Evolutionary conservation across 306 rosid genomes (phyloP), one percentile per base, ranked within the genome.

Genomic region (Parietaria judaica): DNA sequence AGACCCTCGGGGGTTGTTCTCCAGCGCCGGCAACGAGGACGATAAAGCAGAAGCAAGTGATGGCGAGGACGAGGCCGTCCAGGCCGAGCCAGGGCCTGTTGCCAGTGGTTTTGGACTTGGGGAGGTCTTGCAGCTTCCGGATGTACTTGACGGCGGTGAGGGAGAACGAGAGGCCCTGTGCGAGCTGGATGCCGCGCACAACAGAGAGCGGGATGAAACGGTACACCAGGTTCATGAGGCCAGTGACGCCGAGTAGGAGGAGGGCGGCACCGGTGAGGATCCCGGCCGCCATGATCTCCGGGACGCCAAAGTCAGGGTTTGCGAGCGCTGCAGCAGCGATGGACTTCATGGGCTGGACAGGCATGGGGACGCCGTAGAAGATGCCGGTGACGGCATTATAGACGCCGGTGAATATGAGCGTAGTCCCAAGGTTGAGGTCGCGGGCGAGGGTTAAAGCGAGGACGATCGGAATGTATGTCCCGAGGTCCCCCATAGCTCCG

Each of bases 321-420:
- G 96, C 60, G 13, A 88, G 67, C 10, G 94, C 86, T 1, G 36
- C 83, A 2, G 94, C 90, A 1, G 82, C 90, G 36, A 89, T 86
- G 55, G 95, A 68, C 53, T 88, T 88, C 96, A 89, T 89, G 34
- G 96, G 96, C 61, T 89, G 96, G 23, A 89, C 94, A 2, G 96
- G 90, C 90, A 83, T 86, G 7, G 95, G 95, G 17, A 85, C 95
- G 8, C 95, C 95, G 11, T 85, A 89, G 7, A 89, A 66, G 55
- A 82, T 79, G 3, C 96, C 96, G 1, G 86, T 79, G 56, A 88
- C n/a, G 39, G 84, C 56, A 73, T 89, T 81, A 65, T 81, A 85
- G 43, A 79, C 12, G 9, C 96, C 95, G 0, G 88, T 83, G 83
- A 85, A 89, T 14, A 89, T 83, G 57, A 89, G 55, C 10, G 96